Base-by-base conservation (phyloP, 306 rosid genomes). In the Medicago ruthenica region DNA sequence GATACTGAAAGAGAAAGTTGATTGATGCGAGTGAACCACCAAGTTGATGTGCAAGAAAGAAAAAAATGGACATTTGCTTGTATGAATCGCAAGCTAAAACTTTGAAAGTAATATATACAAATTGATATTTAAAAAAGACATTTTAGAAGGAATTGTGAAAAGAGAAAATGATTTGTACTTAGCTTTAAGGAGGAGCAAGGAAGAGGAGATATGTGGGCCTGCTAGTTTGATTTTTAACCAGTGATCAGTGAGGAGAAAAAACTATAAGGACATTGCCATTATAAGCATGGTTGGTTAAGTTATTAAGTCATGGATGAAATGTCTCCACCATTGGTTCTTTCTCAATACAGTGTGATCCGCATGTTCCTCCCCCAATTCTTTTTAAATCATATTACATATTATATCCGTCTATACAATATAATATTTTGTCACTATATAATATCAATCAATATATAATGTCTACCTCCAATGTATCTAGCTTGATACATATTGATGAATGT, bases 121-220 rank as follows among this genome's bases (percentile, higher is more conserved):
- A 83, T 87, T 87, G 70, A 89, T 84, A 84, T 80, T 73, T 83
- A 77, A 85, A 79, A 81, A 77, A 79, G 83, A 74, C 81, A 73
- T 73, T 61, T 83, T 84, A 51, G 73, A 85, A 83, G 69, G 85
- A 84, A 74, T 65, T 51, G 37, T 77, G 80, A 66, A 83, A 83
- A 80, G 83, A 82, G 76, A 80, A 80, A 83, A 88, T 88, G 80
- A 89, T 84, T 84, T 89, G 85, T 83, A 83, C 83, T 87, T 93
- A 91, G 91, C 96, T 93, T 93, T 89, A 89, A 89, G 97, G 86
- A 89, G 96, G 98, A 87, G 97, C 96, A 93, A 93, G 74, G 79
- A 80, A 83, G 82, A 87, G 74, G 82, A 87, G 74, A 76, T 57
- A 22, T 54, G 83, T 67, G 90, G 98, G 82, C 91, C 98, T 77